Evolutionary conservation across 768 basidiomycete genomes (phyloP).

Genomic region (Favolaschia claudopus): DNA sequence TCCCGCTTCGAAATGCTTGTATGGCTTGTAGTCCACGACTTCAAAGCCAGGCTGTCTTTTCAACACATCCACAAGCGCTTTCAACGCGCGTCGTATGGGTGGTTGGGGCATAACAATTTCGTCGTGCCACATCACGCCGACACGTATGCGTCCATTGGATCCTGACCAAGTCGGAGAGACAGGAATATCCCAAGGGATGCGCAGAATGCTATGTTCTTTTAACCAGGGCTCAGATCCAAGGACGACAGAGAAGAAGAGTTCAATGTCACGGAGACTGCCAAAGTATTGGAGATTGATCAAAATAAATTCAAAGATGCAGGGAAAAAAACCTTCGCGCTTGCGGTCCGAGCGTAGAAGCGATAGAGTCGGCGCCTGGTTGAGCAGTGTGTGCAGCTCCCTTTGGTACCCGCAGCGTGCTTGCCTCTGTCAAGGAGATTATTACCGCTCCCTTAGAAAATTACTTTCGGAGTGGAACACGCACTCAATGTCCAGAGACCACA

Average conservation of each 20-base stretch:
- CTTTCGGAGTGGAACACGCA: neutral
- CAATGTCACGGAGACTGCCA: slow-evolving; percentile 38
- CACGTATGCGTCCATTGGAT: slow-evolving; percentile 36
- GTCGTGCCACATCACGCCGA: slow-evolving; percentile 45
- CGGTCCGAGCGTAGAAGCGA: slow-evolving; percentile 62
- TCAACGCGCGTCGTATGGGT: slow-evolving; percentile 50
- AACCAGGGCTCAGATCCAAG: slow-evolving; percentile 48
- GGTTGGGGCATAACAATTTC: slow-evolving; percentile 47
- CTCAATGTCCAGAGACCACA: slow-evolving; percentile 28
- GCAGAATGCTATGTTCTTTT: slow-evolving; percentile 43
- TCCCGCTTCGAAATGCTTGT: slow-evolving; percentile 42
- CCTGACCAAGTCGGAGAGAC: slow-evolving; percentile 24
- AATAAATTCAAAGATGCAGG: neutral
- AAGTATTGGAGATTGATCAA: neutral
- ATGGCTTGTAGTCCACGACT: slow-evolving; percentile 45
- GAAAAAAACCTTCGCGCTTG: slow-evolving; percentile 49
- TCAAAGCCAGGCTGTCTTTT: slow-evolving; percentile 40
- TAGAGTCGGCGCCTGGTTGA: slow-evolving; percentile 60
- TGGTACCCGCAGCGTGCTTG: slow-evolving; percentile 51
- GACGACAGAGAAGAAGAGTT: slow-evolving; percentile 39
- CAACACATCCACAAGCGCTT: slow-evolving; percentile 44
- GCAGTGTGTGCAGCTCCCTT: slow-evolving; percentile 46
- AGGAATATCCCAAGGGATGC: slow-evolving; percentile 32
- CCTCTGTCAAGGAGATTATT: slow-evolving; percentile 6
- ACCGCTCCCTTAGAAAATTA: neutral